These are phyloP conservation scores for Leavenworthia alabamica DNA, from an alignment of 345 rosid genomes.

Conservation along the genomic window DNA sequence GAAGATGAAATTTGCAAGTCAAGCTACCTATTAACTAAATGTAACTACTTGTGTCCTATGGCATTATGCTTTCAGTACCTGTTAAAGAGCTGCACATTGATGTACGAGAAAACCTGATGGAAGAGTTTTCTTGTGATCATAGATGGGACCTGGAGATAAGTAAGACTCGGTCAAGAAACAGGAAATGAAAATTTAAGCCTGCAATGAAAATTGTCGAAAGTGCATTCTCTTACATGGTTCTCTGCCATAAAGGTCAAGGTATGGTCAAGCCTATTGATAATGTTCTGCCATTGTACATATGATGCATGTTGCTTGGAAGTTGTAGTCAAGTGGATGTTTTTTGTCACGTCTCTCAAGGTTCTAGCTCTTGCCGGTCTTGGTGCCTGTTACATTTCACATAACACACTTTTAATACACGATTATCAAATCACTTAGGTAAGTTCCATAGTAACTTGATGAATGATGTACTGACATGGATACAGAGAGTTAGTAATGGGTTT, in stretches of 20 bases:
- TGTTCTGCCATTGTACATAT: constrained; percentile 56
- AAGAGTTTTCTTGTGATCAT: constrained; percentile 44
- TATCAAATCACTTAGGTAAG: background rate
- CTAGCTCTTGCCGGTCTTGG: constrained; percentile 45
- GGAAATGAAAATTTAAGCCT: background rate
- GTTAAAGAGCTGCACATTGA: constrained; percentile 64
- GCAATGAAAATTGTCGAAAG: background rate
- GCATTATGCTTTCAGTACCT: constrained; percentile 34
- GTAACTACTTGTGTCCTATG: background rate
- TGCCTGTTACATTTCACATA: constrained; percentile 35
- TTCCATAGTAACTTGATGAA: constrained; percentile 7
- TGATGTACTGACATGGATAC: constrained; percentile 48
- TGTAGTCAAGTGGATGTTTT: constrained; percentile 35
- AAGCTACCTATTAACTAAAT: constrained; percentile 1
- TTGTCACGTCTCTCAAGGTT: constrained; percentile 40
- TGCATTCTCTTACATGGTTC: constrained; percentile 40
- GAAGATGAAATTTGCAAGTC: constrained; percentile 12
- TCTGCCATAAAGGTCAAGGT: constrained; percentile 39
- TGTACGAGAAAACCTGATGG: constrained; percentile 54
- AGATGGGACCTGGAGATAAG: constrained; percentile 46
- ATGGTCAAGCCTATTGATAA: constrained; percentile 43
- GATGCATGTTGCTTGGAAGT: constrained; percentile 53
- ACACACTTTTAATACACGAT: background rate
- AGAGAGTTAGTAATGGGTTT: constrained; percentile 44
- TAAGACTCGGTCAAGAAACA: constrained; percentile 17